Evolutionary conservation across 495 filamentous ascomycete genomes (phyloP).

Genomic region (Staphylotrichum tortipilum): DNA sequence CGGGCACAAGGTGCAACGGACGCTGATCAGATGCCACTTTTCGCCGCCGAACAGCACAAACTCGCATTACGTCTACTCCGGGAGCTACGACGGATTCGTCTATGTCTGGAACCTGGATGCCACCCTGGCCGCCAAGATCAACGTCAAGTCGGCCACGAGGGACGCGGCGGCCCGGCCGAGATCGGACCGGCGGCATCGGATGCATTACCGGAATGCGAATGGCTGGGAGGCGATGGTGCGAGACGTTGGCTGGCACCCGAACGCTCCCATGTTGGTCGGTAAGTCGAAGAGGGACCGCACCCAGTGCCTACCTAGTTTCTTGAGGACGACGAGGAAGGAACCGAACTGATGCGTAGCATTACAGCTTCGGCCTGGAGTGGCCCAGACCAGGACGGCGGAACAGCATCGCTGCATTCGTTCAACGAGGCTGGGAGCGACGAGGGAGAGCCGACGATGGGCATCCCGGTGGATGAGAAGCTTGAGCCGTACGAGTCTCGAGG

Average conservation of each 20-base stretch:
- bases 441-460: slow-evolving; percentile 51
- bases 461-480: slow-evolving; percentile 45
- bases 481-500: background rate
- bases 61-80: slow-evolving; percentile 86
- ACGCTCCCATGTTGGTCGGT: slow-evolving; percentile 82
- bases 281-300: no score
- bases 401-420: slow-evolving; percentile 68
- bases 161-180: slow-evolving; percentile 7
- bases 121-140: slow-evolving; percentile 69
- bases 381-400: slow-evolving; percentile 57
- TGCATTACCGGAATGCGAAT: slow-evolving; percentile 30
- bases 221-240: slow-evolving; percentile 75
- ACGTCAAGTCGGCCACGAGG: slow-evolving; percentile 61
- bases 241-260: slow-evolving; percentile 94
- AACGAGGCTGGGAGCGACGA: slow-evolving; percentile 61
- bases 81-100: slow-evolving; percentile 78
- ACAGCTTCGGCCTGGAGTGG: slow-evolving; percentile 76
- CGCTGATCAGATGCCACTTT: slow-evolving; percentile 92
- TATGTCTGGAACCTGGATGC: slow-evolving; percentile 93
- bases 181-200: slow-evolving; percentile 4
- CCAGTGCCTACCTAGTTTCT: no score
- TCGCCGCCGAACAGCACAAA: slow-evolving; percentile 82
- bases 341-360: slow-evolving; percentile 2
- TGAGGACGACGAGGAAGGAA: background rate
- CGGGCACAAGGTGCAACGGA: slow-evolving; percentile 79